A percentile compares a stretch with the other conserved stretches of the same genome.
Conservation (phyloP, 2,329 filamentous ascomycete genomes). For the Cladorrhinum sp. region DNA sequence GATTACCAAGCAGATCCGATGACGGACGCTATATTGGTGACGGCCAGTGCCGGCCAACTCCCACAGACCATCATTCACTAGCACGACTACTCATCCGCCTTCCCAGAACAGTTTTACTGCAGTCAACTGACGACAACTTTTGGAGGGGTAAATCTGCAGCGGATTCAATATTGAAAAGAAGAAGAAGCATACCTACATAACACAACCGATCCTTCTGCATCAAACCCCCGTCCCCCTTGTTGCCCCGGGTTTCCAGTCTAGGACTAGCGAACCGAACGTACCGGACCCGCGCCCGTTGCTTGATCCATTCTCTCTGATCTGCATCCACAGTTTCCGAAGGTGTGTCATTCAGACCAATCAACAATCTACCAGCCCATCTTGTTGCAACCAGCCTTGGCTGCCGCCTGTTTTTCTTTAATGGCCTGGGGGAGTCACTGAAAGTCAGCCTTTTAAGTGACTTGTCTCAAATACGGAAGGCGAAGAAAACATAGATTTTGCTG, state of each 20-base stretch:
- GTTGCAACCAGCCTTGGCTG: background rate
- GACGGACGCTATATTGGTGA: background rate
- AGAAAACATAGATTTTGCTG: background rate
- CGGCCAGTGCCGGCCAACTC: background rate
- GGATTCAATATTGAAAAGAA: background rate
- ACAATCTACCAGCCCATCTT: background rate
- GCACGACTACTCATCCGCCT: background rate
- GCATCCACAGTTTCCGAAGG: background rate
- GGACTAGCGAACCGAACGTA: background rate
- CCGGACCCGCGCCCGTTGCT: background rate
- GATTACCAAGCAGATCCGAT: background rate
- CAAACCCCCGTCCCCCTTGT: background rate
- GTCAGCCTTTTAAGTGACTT: slow-evolving; percentile 8
- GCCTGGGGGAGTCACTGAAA: background rate
- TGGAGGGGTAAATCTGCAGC: background rate
- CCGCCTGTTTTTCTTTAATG: background rate
- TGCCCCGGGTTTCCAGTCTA: slow-evolving; percentile 1
- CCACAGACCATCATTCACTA: background rate
- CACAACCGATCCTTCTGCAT: background rate
- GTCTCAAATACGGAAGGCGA: background rate
- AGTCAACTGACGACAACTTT: background rate
- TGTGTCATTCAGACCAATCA: background rate
- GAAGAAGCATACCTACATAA: background rate
- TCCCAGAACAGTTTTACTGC: background rate
- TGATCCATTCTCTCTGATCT: background rate